Base-by-base conservation (phyloP, 2,329 filamentous ascomycete species). In the Cordyceps tenuipes region DNA sequence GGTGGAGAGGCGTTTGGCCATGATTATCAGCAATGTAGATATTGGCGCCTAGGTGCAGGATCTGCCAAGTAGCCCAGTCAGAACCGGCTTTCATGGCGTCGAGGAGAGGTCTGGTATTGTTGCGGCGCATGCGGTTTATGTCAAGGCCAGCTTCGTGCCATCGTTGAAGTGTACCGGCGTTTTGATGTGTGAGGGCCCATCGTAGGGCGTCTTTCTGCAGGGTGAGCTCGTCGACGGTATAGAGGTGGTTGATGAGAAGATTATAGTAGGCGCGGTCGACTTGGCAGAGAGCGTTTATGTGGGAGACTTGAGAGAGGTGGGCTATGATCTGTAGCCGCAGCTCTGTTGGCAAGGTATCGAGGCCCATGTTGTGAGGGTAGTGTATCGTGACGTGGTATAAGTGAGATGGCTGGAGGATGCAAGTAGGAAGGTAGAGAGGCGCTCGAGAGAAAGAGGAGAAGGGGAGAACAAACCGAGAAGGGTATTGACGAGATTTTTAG, bases 151-250 rank as follows among this genome's bases (percentile, higher is more conserved):
- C 57, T 48, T 59, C 39, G 8, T 23, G 57, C 57, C 57, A 59
- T 41, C 57, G 57, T 15, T 36, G 57, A 5, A 59, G 31, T 19
- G 57, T 59, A 49, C 57, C 57, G 19, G 48, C 57, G 49, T 50
- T 59, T 43, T 59, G 57, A 21, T 52, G 48, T 21, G 57, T 52
- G 26, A 59, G 49, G 29, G 57, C 57, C 57, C 57, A 59, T n/a
- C 57, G 57, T 17, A 59, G 21, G 57, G 57, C 57, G 21, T 59
- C 57, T 47, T 59, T 59, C 34, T 59, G 57, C 2, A 59, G 49
- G 19, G 57, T 59, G 21, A 59, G 57, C 48, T 59, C 57, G 29
- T 59, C 57, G 48, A 59, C 57, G 26, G 49, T 59, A 49, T 59
- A 59, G 48, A 59, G 57, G 49, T 59, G 57, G 49, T 59, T 53